phyloP scores from a whole-genome alignment of 106 monocot species.

The Posidonia australis region DNA sequence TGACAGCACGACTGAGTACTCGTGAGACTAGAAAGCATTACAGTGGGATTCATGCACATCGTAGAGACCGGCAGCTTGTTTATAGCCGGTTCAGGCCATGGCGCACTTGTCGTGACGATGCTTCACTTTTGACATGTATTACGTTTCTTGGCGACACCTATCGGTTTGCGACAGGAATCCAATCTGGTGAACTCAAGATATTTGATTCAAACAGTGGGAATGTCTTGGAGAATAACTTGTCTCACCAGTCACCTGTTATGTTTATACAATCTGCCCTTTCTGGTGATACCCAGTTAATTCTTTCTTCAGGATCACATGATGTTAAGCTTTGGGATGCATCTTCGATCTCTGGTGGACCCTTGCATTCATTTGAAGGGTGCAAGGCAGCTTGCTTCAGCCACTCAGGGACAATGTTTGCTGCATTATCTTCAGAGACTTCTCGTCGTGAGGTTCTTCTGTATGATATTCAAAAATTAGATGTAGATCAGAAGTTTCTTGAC shows the following conservation, averaged over 20 bases:
- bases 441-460: conserved; percentile 74
- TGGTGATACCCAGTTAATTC: conserved; percentile 47
- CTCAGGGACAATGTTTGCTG: conserved; percentile 66
- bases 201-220: conserved; percentile 63
- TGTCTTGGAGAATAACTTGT: conserved; percentile 49
- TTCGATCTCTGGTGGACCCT: conserved; percentile 47
- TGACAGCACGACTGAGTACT: conserved; percentile 56
- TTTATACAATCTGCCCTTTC: conserved; percentile 51
- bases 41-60: conserved; percentile 60
- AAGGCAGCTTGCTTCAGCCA: conserved; percentile 84
- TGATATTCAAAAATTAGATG: conserved; percentile 64
- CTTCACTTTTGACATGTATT: conserved; percentile 65
- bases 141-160: conserved; percentile 66
- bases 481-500: conserved; percentile 49
- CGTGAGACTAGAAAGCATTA: conserved; percentile 63
- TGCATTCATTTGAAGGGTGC: conserved; percentile 90
- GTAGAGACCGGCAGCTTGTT: conserved; percentile 81
- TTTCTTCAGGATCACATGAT: conserved; percentile 61
- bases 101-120: conserved; percentile 81
- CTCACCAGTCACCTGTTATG: conserved; percentile 59
- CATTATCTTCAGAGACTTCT: conserved; percentile 47
- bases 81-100: conserved; percentile 89
- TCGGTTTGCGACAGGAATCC: conserved; percentile 66
- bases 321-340: conserved; percentile 83
- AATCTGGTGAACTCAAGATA: conserved; percentile 79